Percentiles rank a stretch among this genome's conserved stretches.
These are phyloP conservation scores for Mrakia blollopis DNA, from an alignment of 768 basidiomycete species.

Conservation along the genomic window DNA sequence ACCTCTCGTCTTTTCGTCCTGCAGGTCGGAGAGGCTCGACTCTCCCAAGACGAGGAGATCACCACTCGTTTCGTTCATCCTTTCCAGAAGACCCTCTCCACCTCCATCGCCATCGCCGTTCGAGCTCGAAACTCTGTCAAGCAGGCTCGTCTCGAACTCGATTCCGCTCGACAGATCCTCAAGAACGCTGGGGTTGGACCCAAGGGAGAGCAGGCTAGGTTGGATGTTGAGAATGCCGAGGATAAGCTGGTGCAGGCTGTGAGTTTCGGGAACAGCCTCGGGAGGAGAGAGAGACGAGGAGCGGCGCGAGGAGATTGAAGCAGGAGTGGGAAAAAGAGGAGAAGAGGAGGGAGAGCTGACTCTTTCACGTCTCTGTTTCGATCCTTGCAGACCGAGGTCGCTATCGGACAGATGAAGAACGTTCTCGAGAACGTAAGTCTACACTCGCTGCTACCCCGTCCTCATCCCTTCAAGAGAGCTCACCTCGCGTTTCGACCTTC, in stretches of 20 bases:
- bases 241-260: conserved; percentile 85
- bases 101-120: conserved; percentile 80
- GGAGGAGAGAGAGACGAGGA: neutral
- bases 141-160: conserved; percentile 75
- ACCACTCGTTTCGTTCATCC: conserved; percentile 62
- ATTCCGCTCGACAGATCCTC: conserved; percentile 79
- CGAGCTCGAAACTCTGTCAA: conserved; percentile 83
- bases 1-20: neutral
- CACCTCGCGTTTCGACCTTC: too few species aligned
- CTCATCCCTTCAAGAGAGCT: neutral
- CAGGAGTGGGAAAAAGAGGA: too few species aligned
- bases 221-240: conserved; percentile 48
- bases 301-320: neutral
- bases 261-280: neutral
- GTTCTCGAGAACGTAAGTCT: conserved; percentile 86
- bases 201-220: conserved; percentile 81
- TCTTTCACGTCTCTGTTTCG: neutral
- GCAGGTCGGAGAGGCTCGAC: conserved; percentile 49
- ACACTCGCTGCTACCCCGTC: neutral
- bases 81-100: conserved; percentile 81
- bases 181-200: conserved; percentile 61
- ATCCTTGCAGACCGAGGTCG: conserved; percentile 72
- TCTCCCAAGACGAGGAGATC: conserved; percentile 73
- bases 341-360: neutral
- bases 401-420: conserved; percentile 62